These are phyloP conservation scores for Pseudozyma sp. DNA, from an alignment of 1,284 basidiomycete genomes.

Conservation along the genomic window DNA sequence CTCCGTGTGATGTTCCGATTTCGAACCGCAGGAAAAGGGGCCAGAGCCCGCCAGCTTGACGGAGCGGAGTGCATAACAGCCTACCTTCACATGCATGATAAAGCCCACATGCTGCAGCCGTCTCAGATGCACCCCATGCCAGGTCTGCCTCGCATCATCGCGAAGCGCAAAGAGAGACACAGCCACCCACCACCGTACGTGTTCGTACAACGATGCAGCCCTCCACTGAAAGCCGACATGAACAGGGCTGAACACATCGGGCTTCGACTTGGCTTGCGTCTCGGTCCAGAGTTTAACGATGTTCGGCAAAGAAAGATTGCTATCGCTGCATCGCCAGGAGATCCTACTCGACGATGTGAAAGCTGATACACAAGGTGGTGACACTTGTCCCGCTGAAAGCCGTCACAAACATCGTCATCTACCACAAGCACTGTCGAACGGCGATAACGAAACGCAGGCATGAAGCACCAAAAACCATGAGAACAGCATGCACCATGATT, in stretches of 20 bases:
- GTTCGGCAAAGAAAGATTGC: not conserved
- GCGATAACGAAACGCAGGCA: too few relatives aligned
- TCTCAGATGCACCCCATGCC: not conserved
- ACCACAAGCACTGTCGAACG: too few relatives aligned
- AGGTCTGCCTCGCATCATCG: not conserved
- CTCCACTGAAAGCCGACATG: not conserved
- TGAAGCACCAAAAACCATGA: too few relatives aligned
- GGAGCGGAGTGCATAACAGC: conserved; percentile 2
- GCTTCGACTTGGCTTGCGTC: conserved; percentile 1
- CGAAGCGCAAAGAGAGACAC: not conserved
- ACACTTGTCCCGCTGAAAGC: too few relatives aligned
- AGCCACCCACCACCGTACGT: not conserved
- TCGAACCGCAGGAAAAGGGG: not conserved
- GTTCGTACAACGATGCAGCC: not conserved
- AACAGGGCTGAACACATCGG: not conserved
- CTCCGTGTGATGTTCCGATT: not conserved
- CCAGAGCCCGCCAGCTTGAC: not conserved
- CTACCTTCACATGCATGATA: not conserved
- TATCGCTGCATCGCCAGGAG: not conserved
- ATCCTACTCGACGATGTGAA: too few relatives aligned
- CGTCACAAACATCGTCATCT: too few relatives aligned
- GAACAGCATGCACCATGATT: too few relatives aligned
- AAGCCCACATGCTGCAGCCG: too few relatives aligned
- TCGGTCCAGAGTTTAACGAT: not conserved
- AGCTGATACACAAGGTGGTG: too few relatives aligned